Evolutionary conservation across 805 yeast genomes (phyloP).

Genomic region (Candida adriatica): DNA sequence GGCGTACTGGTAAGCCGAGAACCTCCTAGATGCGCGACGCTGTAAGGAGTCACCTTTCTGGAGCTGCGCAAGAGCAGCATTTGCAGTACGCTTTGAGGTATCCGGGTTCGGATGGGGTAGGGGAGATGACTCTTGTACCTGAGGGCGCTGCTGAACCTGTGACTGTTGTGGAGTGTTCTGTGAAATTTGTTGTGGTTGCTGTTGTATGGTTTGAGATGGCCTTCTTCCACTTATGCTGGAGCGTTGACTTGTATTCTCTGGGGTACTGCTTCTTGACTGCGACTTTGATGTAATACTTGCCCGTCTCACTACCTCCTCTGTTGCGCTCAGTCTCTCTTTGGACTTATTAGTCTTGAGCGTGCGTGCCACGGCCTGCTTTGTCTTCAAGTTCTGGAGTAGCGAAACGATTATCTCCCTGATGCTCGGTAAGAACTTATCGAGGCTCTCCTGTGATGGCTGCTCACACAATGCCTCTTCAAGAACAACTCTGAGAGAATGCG

Average conservation of each 20-base stretch:
- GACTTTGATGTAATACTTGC: constrained; percentile 3
- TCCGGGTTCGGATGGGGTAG: neutral
- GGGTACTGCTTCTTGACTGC: constrained; percentile 5
- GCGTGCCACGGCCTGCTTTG: constrained; percentile 60
- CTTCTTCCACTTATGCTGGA: neutral
- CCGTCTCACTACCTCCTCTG: constrained; percentile 9
- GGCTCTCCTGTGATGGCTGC: constrained; percentile 73
- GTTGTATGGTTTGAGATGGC: no score
- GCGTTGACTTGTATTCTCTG: constrained; percentile 3
- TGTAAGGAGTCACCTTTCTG: constrained; percentile 80
- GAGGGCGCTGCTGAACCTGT: no score
- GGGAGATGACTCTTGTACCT: neutral
- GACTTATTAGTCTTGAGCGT: constrained; percentile 25
- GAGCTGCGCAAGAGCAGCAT: constrained; percentile 68
- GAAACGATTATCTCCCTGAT: constrained; percentile 83
- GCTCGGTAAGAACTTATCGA: constrained; percentile 75
- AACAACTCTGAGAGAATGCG: constrained; percentile 68
- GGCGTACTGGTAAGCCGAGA: constrained; percentile 89
- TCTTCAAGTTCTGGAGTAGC: constrained; percentile 69
- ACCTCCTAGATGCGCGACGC: constrained; percentile 89
- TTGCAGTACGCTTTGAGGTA: constrained; percentile 21
- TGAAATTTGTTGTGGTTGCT: no score
- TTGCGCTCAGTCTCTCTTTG: constrained; percentile 14
- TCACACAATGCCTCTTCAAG: constrained; percentile 83
- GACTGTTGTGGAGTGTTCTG: no score